Evolutionary conservation across 306 rosid species (phyloP).

Genomic region (Mimosa pudica): DNA sequence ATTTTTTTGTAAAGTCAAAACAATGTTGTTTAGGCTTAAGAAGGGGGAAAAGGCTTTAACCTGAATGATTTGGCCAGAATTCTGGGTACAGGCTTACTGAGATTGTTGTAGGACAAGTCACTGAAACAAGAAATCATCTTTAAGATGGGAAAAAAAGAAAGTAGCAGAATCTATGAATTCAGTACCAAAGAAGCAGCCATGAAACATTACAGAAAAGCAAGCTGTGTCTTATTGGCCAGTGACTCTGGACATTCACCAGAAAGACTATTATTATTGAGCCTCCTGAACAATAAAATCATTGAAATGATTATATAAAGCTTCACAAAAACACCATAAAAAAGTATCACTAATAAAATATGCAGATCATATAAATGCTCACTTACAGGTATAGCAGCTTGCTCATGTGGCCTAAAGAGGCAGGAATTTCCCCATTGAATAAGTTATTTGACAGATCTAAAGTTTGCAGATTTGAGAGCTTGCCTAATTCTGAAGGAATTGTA

Average conservation of each 20-base stretch:
- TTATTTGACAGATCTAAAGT: slow-evolving; percentile 92
- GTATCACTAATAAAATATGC: background rate
- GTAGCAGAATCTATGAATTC: slow-evolving; percentile 17
- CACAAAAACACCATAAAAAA: background rate
- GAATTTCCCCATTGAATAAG: slow-evolving; percentile 70
- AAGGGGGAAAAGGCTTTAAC: slow-evolving; percentile 38
- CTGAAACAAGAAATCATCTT: slow-evolving; percentile 49
- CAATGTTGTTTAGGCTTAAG: too few relatives aligned
- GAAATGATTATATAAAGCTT: background rate
- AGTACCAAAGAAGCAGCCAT: slow-evolving; percentile 31
- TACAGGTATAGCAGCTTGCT: slow-evolving; percentile 83
- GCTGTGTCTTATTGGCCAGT: slow-evolving; percentile 86
- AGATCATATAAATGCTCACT: slow-evolving; percentile 29
- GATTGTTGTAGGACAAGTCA: slow-evolving; percentile 88
- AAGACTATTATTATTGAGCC: slow-evolving; percentile 94
- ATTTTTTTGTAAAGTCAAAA: too few relatives aligned
- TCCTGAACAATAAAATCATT: slow-evolving; percentile 56
- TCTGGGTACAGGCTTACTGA: slow-evolving; percentile 87
- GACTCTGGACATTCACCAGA: slow-evolving; percentile 71
- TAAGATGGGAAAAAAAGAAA: slow-evolving; percentile 25
- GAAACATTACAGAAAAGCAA: slow-evolving; percentile 77
- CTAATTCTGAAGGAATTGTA: slow-evolving; percentile 72
- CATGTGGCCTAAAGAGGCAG: slow-evolving; percentile 68
- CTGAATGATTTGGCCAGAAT: slow-evolving; percentile 90
- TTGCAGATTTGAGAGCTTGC: slow-evolving; percentile 73